Evolutionary conservation across 768 basidiomycete species (phyloP).

Genomic region (Auriscalpium orientale): DNA sequence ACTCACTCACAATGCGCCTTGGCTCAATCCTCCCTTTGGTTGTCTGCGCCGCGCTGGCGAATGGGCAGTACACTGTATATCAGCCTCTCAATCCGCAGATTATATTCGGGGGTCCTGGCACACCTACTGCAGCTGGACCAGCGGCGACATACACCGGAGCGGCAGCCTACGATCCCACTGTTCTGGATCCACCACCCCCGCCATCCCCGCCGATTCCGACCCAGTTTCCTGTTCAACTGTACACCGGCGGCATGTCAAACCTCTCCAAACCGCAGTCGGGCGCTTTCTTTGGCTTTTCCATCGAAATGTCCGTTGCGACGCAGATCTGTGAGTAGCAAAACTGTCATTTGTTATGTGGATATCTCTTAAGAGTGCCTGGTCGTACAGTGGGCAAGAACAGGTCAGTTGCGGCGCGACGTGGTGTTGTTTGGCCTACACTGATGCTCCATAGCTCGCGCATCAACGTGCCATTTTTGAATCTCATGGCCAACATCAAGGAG

Average conservation of each 20-base stretch:
- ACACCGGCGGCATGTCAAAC: slow-evolving; percentile 19
- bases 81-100: slow-evolving; percentile 8
- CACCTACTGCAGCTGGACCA: slow-evolving; percentile 20
- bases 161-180: slow-evolving; percentile 46
- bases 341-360: too few species aligned
- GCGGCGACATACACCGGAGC: slow-evolving; percentile 36
- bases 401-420: slow-evolving; percentile 22
- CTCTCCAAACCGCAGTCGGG: slow-evolving; percentile 39
- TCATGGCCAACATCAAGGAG: slow-evolving; percentile 63
- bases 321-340: slow-evolving; percentile 45
- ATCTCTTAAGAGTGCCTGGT: too few species aligned
- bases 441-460: slow-evolving; percentile 33
- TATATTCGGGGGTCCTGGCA: slow-evolving; percentile 7
- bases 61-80: slow-evolving; percentile 11
- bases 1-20: neutral
- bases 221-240: slow-evolving; percentile 38
- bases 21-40: slow-evolving; percentile 3
- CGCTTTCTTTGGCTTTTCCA: slow-evolving; percentile 65
- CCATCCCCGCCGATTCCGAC: slow-evolving; percentile 37
- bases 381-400: slow-evolving; percentile 45
- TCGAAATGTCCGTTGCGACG: slow-evolving; percentile 67
- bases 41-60: neutral
- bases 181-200: slow-evolving; percentile 41
- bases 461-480: slow-evolving; percentile 66
- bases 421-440: neutral